These are phyloP conservation scores for Colletotrichum tropicicola DNA, from an alignment of 2,329 filamentous ascomycete species.

Conservation along the genomic window DNA sequence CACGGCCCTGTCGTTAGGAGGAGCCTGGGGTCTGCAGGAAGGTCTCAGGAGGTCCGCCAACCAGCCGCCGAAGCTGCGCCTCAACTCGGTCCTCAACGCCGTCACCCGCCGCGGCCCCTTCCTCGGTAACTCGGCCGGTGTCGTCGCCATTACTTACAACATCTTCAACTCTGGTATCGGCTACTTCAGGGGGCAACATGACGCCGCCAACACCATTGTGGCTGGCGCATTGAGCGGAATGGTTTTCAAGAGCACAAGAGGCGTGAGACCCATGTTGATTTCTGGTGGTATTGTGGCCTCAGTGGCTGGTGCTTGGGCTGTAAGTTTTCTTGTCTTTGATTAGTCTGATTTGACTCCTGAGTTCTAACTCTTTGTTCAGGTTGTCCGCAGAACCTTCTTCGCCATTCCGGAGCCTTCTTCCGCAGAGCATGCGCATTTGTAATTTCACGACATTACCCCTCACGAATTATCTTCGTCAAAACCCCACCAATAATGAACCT, in stretches of 20 bases:
- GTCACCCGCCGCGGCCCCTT: constrained; percentile 94
- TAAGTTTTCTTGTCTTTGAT: constrained; percentile 59
- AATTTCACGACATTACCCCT: constrained; percentile 25
- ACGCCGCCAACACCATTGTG: constrained; percentile 86
- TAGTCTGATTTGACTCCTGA: background rate
- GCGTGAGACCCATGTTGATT: constrained; percentile 91
- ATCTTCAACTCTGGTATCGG: constrained; percentile 88
- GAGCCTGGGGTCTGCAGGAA: constrained; percentile 91
- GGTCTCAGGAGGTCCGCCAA: constrained; percentile 81
- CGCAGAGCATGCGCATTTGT: constrained; percentile 30
- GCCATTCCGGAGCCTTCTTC: constrained; percentile 42
- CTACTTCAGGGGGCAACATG: constrained; percentile 83
- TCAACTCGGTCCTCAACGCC: constrained; percentile 95
- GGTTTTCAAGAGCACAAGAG: constrained; percentile 96
- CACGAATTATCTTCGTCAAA: constrained; percentile 22
- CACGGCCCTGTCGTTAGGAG: constrained; percentile 84
- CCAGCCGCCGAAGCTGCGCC: constrained; percentile 85
- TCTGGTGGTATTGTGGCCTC: constrained; percentile 89
- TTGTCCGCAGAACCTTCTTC: constrained; percentile 53
- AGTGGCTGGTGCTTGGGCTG: constrained; percentile 88
- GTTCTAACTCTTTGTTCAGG: constrained; percentile 34
- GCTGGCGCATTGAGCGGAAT: constrained; percentile 91
- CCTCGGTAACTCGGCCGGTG: constrained; percentile 93
- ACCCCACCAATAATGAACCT: constrained; percentile 24
- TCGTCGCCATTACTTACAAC: constrained; percentile 97